Base-by-base conservation (phyloP, 228 moss, liverwort and hornwort genomes). In the Sphagnum fallax region DNA sequence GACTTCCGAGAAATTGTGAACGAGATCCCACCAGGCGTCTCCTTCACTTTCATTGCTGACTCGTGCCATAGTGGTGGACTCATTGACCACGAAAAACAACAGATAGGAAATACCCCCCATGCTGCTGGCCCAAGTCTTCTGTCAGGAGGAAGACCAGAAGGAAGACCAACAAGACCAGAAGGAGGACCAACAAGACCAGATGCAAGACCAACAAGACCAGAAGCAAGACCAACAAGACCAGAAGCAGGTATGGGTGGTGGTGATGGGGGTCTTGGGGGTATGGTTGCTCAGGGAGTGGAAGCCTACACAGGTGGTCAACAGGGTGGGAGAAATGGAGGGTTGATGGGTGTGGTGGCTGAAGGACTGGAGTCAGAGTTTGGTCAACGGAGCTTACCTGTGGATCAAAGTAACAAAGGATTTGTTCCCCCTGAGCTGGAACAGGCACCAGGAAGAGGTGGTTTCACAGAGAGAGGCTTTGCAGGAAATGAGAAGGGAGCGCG, bases 11-110 rank as follows among this genome's bases (percentile, higher is more conserved):
- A 69, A 52, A 63, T 83, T 73, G 74, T 79, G 14, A 72, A 83
- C 60, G 74, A 64, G 18, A 74, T 83, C 16, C 82, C 82, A 8
- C 76, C 32, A 57, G 82, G 82, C 53, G 79, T 79, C 52, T 73
- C 71, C 63, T 83, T 83, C 61, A 83, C 82, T 60, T 83, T 83
- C 53, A 63, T 83, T 47, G 79, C 82, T 53, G 82, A 83, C 66
- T 68, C 82, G 15, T 83, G 82, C 74, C 82, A 83, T 32, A 83
- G 82, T 60, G 82, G 82, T 49, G 82, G 82, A 71, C 69, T 83
- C 32, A 76, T 83, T 62, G 82, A 83, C 52, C 73, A 71, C 16
- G 82, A 76, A 52, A 83, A 79, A 51, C 76, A 79, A 62, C 82
- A 83, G 58, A 76, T 83, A 63, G 79, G 82, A 48, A 74, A 67